Conservation (phyloP, 495 filamentous ascomycete genomes). For the Neurospora sp. region DNA sequence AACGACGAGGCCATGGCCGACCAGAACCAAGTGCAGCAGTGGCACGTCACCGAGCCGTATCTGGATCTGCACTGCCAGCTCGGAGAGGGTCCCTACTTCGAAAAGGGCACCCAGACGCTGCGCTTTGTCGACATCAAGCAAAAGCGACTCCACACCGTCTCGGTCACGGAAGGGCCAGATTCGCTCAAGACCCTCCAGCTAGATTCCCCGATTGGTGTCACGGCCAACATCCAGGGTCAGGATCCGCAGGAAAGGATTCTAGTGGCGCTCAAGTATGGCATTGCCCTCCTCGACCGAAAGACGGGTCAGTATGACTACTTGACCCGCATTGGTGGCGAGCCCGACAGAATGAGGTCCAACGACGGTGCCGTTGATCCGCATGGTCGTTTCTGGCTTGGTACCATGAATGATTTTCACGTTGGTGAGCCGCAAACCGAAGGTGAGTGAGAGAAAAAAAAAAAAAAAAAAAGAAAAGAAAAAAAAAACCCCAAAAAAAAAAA, state of each 20-base stretch:
- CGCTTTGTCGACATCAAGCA: constrained; percentile 88
- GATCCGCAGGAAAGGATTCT: constrained; percentile 55
- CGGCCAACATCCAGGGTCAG: constrained; percentile 66
- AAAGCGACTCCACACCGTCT: constrained; percentile 61
- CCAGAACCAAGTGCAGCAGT: constrained; percentile 24
- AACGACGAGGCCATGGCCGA: constrained; percentile 15
- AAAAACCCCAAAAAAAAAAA: constrained; percentile 17
- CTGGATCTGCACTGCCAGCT: constrained; percentile 61
- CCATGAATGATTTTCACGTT: constrained; percentile 68
- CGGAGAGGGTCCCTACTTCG: constrained; percentile 78
- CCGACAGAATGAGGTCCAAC: constrained; percentile 53
- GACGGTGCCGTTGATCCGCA: constrained; percentile 74
- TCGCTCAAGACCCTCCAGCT: constrained; percentile 59
- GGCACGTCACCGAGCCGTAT: constrained; percentile 55
- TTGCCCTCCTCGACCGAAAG: constrained; percentile 61
- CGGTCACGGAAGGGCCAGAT: constrained; percentile 51
- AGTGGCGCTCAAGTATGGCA: constrained; percentile 71
- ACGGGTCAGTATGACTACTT: constrained; percentile 48
- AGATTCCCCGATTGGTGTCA: constrained; percentile 62
- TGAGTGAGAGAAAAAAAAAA: constrained; percentile 19
- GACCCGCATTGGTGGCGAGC: constrained; percentile 30
- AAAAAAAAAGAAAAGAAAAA: constrained; percentile 14
- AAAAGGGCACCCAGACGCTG: constrained; percentile 54
- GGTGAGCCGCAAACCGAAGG: constrained; percentile 44
- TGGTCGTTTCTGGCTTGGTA: constrained; percentile 81